Evolutionary conservation across 352 stramenopile genomes (phyloP).

Genomic region (Peronospora destructor): DNA sequence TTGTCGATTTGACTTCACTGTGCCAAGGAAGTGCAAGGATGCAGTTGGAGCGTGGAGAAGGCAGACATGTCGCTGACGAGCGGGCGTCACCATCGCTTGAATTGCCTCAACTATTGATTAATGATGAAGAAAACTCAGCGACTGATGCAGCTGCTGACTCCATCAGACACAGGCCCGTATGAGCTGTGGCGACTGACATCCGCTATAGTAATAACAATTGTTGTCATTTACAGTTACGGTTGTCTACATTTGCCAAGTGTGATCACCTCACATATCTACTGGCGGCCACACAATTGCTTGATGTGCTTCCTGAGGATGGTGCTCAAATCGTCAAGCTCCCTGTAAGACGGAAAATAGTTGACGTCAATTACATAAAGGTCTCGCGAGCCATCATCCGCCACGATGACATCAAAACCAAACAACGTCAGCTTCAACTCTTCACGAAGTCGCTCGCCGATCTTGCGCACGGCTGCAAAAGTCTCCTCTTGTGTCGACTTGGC

Average conservation of each 20-base stretch:
- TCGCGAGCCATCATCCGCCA: conserved; percentile 40
- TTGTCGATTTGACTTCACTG: not conserved
- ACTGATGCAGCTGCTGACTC: not conserved
- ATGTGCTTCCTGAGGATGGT: conserved; percentile 53
- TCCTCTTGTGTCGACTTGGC: conserved; percentile 30
- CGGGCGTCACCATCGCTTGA: conserved; percentile 1
- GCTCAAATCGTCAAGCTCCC: conserved; percentile 68
- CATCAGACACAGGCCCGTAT: too few species aligned
- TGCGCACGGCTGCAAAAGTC: conserved; percentile 48
- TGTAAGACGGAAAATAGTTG: conserved; percentile 87
- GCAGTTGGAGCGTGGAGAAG: conserved; percentile 12
- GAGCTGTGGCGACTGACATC: too few species aligned
- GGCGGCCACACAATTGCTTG: conserved; percentile 28
- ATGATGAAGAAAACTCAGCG: not conserved
- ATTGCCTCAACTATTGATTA: conserved; percentile 8
- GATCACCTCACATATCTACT: conserved; percentile 11
- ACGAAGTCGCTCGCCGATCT: conserved; percentile 61
- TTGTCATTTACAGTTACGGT: not conserved
- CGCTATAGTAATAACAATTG: not conserved
- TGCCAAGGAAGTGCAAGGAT: not conserved
- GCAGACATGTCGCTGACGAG: conserved; percentile 1
- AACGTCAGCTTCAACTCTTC: conserved; percentile 56
- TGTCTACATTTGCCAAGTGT: conserved; percentile 13
- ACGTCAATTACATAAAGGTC: conserved; percentile 77
- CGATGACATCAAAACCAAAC: conserved; percentile 84